A percentile compares a stretch with the other conserved stretches of the same genome.
Conservation (phyloP, 352 stramenopile genomes). For the Phytophthora pini region DNA sequence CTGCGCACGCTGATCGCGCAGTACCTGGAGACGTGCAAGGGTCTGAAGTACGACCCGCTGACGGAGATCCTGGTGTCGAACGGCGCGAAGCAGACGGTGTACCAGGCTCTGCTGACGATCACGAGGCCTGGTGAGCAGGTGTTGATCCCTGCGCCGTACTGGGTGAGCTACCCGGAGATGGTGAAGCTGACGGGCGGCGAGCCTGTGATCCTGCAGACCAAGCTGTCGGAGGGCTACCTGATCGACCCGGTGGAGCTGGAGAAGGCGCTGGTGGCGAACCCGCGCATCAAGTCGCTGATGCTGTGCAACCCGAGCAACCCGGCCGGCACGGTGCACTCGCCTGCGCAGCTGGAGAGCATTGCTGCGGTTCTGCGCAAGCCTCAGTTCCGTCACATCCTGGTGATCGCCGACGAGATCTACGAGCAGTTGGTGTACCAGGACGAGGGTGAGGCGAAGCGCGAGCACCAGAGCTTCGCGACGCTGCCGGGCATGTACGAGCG, state of each 20-base stretch:
- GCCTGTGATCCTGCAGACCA: conserved; percentile 93
- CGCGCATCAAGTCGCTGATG: too few species aligned
- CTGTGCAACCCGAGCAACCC: too few species aligned
- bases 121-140: conserved; percentile 94
- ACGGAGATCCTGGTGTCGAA: conserved; percentile 96
- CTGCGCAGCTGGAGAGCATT: too few species aligned
- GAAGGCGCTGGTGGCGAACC: too few species aligned
- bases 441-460: conserved; percentile 38
- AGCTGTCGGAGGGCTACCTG: conserved; percentile 76
- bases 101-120: conserved; percentile 93
- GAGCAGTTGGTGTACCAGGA: too few species aligned
- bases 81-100: conserved; percentile 96
- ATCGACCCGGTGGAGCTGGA: too few species aligned
- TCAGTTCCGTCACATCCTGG: too few species aligned
- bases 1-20: conserved; percentile 90
- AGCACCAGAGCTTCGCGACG: conserved; percentile 76
- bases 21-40: conserved; percentile 93
- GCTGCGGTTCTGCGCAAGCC: too few species aligned
- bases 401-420: too few species aligned
- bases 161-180: conserved; percentile 98
- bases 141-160: conserved; percentile 96
- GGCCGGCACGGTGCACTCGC: too few species aligned
- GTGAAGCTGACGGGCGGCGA: conserved; percentile 90
- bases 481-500: conserved; percentile 33
- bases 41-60: conserved; percentile 86